Conservation (phyloP, 108 stramenopile genomes). For the Asterionellopsis glacialis region DNA sequence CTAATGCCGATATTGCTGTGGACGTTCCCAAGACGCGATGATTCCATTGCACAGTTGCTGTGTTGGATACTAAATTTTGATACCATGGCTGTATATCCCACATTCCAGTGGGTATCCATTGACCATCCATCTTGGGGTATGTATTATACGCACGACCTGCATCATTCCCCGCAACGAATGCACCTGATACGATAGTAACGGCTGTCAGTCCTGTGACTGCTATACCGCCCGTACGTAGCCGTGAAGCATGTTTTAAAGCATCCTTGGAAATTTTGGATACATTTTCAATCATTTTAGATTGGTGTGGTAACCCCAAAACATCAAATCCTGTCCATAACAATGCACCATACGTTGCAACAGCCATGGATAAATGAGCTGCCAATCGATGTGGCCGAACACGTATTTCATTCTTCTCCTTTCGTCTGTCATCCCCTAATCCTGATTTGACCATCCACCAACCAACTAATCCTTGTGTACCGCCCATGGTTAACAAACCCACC, state of each 20-base stretch:
- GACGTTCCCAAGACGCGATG: constrained; percentile 90
- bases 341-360: constrained; percentile 89
- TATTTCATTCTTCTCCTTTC: constrained; percentile 82
- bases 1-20: constrained; percentile 68
- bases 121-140: constrained; percentile 90
- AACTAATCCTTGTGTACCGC: constrained; percentile 96
- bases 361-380: constrained; percentile 94
- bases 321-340: constrained; percentile 94
- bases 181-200: constrained; percentile 89
- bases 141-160: constrained; percentile 94
- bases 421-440: constrained; percentile 91
- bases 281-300: constrained; percentile 18
- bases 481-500: constrained; percentile 87
- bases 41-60: constrained; percentile 97
- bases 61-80: constrained; percentile 92
- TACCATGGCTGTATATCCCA: constrained; percentile 54
- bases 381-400: constrained; percentile 95
- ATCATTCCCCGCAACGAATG: constrained; percentile 98
- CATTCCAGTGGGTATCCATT: constrained; percentile 85
- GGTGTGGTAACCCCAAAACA: constrained; percentile 52
- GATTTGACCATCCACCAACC: constrained; percentile 99
- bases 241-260: constrained; percentile 53
- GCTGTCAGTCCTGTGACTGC: constrained; percentile 64
- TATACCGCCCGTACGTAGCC: constrained; percentile 47
- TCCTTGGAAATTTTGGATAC: constrained; percentile 38